Evolutionary conservation across 768 basidiomycete genomes (phyloP).

Genomic region (Leucogyrophana mollusca): DNA sequence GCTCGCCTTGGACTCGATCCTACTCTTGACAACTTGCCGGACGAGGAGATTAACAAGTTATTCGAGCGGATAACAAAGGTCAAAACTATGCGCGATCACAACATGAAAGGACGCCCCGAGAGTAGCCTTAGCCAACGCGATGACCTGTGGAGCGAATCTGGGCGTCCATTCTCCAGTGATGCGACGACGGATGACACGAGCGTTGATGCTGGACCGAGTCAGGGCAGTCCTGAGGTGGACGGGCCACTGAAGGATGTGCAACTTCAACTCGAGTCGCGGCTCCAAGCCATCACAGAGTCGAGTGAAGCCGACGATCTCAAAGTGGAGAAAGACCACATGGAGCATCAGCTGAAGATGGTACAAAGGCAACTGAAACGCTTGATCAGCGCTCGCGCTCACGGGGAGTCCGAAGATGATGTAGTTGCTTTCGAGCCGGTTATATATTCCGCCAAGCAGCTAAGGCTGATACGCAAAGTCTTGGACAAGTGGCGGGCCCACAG

Average conservation of each 20-base stretch:
- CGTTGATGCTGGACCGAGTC: slow-evolving; percentile 60
- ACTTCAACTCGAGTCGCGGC: slow-evolving; percentile 69
- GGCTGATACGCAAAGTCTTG: slow-evolving; percentile 79
- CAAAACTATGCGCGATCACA: slow-evolving; percentile 82
- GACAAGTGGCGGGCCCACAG: slow-evolving; percentile 84
- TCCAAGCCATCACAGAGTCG: slow-evolving; percentile 61
- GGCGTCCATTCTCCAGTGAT: slow-evolving; percentile 77
- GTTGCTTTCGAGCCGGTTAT: slow-evolving; percentile 76
- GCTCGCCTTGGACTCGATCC: slow-evolving; percentile 86
- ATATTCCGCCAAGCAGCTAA: slow-evolving; percentile 78
- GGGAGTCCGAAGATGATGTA: slow-evolving; percentile 66
- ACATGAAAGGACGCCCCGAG: slow-evolving; percentile 80
- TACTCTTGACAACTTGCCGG: slow-evolving; percentile 86
- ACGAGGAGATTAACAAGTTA: slow-evolving; percentile 91
- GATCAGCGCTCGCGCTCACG: slow-evolving; percentile 71
- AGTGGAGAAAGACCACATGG: slow-evolving; percentile 91
- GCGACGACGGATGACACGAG: slow-evolving; percentile 88
- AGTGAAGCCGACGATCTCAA: slow-evolving; percentile 83
- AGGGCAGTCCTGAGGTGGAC: slow-evolving; percentile 65
- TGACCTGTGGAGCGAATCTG: slow-evolving; percentile 86
- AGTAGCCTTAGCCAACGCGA: slow-evolving; percentile 85
- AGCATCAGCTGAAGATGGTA: slow-evolving; percentile 80
- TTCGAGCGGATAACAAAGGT: slow-evolving; percentile 95
- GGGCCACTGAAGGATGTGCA: slow-evolving; percentile 70
- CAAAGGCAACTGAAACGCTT: slow-evolving; percentile 81